A percentile compares a stretch with the other conserved stretches of the same genome.
These are phyloP conservation scores for Trichosphaerium sp. DNA, from an alignment of 78 protist species.

Conservation along the genomic window DNA sequence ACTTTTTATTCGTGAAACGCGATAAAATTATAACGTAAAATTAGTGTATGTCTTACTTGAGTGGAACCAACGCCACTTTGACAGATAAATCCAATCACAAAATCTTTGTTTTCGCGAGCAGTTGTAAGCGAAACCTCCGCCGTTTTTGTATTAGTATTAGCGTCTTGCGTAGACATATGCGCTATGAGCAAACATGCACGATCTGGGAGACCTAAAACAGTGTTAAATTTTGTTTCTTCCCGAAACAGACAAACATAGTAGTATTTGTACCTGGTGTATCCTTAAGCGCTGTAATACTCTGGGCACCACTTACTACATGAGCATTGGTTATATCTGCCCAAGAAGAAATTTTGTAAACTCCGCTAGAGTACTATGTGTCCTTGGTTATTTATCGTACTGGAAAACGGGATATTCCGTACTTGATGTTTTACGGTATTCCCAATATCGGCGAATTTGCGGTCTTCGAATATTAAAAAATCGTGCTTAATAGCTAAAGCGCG, in stretches of 20 bases:
- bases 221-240: too few species aligned
- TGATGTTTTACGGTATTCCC: slow-evolving; percentile 71
- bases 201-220: too few species aligned
- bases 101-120: slow-evolving; percentile 24
- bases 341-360: slow-evolving; percentile 61
- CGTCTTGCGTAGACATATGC: slow-evolving; percentile 53
- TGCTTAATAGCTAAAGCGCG: slow-evolving; percentile 33
- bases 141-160: not conserved
- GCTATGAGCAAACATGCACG: slow-evolving; percentile 69
- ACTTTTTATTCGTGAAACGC: too few species aligned
- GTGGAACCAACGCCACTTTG: slow-evolving; percentile 30
- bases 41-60: not conserved
- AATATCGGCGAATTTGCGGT: slow-evolving; percentile 88
- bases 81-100: slow-evolving; percentile 49
- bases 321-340: slow-evolving; percentile 49
- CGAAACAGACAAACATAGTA: too few species aligned
- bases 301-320: slow-evolving; percentile 10
- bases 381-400: too few species aligned
- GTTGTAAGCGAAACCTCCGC: not conserved
- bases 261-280: too few species aligned
- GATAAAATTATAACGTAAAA: not conserved
- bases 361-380: slow-evolving; percentile 56
- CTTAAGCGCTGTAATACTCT: too few species aligned
- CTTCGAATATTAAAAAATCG: slow-evolving; percentile 80
- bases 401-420: too few species aligned